phyloP scores from a whole-genome alignment of 2,329 filamentous ascomycete genomes.

The Scedosporium minutisporum region DNA sequence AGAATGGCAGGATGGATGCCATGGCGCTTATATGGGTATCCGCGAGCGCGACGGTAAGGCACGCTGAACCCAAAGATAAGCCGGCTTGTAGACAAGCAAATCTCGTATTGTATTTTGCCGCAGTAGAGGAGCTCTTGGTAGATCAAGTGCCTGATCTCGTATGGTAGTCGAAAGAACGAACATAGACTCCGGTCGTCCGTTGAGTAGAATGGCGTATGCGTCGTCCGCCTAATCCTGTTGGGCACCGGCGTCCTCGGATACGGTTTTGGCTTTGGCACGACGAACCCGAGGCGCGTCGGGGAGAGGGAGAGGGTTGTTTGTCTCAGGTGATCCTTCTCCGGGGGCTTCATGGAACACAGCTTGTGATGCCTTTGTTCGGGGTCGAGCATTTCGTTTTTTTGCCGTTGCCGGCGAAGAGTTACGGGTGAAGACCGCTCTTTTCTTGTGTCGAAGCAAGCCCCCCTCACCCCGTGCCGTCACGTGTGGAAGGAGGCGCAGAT shows the following conservation, averaged over 20 bases:
- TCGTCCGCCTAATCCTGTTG: slow-evolving; percentile 12
- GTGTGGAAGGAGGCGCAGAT: no score
- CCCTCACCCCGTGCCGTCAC: no score
- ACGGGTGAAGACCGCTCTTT: no score
- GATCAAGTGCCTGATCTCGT: slow-evolving; percentile 6
- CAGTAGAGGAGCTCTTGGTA: background rate
- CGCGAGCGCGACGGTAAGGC: background rate
- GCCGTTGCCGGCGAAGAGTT: no score
- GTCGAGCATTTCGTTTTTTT: no score
- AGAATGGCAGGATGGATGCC: background rate
- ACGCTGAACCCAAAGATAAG: background rate
- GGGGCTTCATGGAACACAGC: no score
- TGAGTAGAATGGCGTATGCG: slow-evolving; percentile 10
- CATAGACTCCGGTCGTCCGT: slow-evolving; percentile 9
- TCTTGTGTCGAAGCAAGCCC: no score
- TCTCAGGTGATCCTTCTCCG: no score
- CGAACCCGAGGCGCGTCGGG: no score
- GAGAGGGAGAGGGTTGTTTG: no score
- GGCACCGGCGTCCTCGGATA: background rate
- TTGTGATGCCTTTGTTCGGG: no score
- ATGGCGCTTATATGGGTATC: background rate
- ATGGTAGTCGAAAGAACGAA: slow-evolving; percentile 17
- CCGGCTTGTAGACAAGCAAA: background rate
- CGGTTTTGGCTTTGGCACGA: no score
- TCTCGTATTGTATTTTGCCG: background rate